Conservation (phyloP, 73 alveolate genomes). For the Paramecium pentaurelia region DNA sequence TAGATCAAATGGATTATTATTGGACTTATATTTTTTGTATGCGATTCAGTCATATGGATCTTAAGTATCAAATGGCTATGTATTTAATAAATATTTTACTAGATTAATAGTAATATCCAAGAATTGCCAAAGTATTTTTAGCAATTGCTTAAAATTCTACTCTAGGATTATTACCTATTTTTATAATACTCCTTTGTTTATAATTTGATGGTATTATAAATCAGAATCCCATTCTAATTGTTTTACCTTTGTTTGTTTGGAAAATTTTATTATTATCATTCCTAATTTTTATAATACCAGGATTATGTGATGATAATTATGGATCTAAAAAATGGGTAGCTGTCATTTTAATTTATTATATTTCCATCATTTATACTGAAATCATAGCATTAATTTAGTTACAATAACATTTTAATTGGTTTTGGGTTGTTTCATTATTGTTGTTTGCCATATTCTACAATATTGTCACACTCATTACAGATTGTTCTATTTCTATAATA, state of each 20-base stretch:
- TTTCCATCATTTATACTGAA: background rate
- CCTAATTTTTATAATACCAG: background rate
- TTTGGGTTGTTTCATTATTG: background rate
- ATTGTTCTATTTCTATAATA: background rate
- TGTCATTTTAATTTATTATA: background rate
- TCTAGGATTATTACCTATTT: background rate
- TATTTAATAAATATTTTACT: conserved; percentile 6
- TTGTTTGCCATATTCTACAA: background rate
- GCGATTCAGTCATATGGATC: background rate
- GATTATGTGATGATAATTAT: conserved; percentile 4
- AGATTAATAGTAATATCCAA: background rate
- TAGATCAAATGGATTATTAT: background rate
- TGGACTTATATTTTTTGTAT: background rate
- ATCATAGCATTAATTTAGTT: background rate
- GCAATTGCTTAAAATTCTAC: background rate
- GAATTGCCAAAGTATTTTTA: conserved; percentile 15
- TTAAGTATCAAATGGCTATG: background rate
- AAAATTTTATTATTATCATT: background rate
- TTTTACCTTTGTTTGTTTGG: conserved; percentile 5
- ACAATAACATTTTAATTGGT: background rate
- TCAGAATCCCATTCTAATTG: background rate
- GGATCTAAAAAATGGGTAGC: conserved; percentile 13
- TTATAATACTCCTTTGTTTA: background rate
- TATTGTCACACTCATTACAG: background rate
- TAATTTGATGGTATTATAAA: background rate